Base-by-base conservation (phyloP, 805 yeast species). In the Sungouiella thailandica region DNA sequence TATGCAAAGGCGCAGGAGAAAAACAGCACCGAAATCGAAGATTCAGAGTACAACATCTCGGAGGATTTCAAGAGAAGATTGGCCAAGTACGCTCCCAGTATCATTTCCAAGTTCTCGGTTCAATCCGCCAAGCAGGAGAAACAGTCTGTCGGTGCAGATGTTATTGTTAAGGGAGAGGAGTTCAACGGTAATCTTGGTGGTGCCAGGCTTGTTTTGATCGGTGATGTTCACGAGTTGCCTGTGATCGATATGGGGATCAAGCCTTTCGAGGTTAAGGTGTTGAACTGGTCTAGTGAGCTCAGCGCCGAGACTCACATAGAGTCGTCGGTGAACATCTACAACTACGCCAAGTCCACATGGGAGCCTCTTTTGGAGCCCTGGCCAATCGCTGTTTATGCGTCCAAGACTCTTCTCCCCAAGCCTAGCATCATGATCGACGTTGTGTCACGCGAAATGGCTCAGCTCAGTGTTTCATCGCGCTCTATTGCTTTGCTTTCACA, bases 301-400 rank as follows among this genome's bases (percentile, higher is more conserved):
- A 80, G 78, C 46, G 83, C 86, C 1, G 78, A 77, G 36, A 68
- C 82, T 0, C 72, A 74, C 17, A 57, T 88, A 23, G 83, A 77
- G 40, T 70, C 87, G 1, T 74, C 65, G 40, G 72, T 83, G 7
- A 88, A 86, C 55, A 76, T 86, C 14, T 89, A 83, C 66, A 88
- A 88, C 55, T 89, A 89, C 55, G 76, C 96, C 0, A 77, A 83
- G 41, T 88, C 96, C 3, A 74, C 87, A 0, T 89, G 98, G 97
- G 97, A 93, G 50, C 97, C 98, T 0, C 63, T 93, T 29, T 56
- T 93, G 31, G 98, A 93, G 50, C 81, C 90, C 0, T 83, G 95
- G 84, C 80, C 86, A 5, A 65, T 90, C 32, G 78, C 86, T 0
- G 58, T 85, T 9, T 86, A 83, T 53, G 76, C 83, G 2, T 67